Percentiles rank a stretch among this genome's conserved stretches.
phyloP scores from a whole-genome alignment of 306 rosid species.

The Trifolium dubium region DNA sequence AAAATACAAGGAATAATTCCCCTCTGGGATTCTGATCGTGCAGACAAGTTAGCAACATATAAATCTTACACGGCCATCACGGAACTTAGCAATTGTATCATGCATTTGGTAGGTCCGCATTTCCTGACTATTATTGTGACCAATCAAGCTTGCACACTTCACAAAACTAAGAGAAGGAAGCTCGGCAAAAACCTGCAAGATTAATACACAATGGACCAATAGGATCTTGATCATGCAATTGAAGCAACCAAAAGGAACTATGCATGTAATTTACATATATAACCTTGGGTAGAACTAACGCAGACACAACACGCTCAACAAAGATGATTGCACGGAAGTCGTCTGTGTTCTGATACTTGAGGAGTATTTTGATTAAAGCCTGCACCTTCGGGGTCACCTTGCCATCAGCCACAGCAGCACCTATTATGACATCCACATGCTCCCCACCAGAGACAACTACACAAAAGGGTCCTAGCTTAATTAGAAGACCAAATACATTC shows the following conservation, averaged over 20 bases:
- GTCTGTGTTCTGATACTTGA: constrained; percentile 85
- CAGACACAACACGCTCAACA: constrained; percentile 99
- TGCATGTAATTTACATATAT: constrained; percentile 27
- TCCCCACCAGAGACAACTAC: constrained; percentile 96
- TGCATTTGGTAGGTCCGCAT: constrained; percentile 97
- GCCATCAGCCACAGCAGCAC: constrained; percentile 99
- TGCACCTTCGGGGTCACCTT: constrained; percentile 99
- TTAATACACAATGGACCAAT: constrained; percentile 46
- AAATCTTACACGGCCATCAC: constrained; percentile 90
- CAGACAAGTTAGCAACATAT: constrained; percentile 24
- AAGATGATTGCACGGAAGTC: constrained; percentile 98
- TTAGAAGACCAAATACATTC: constrained; percentile 39
- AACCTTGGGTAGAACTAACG: constrained; percentile 98
- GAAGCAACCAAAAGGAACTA: constrained; percentile 44
- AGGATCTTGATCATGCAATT: constrained; percentile 41
- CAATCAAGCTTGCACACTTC: constrained; percentile 91
- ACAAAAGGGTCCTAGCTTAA: constrained; percentile 39
- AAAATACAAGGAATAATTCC: constrained; percentile 37
- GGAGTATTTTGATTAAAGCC: constrained; percentile 88
- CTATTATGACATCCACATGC: constrained; percentile 93
- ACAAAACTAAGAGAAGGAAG: constrained; percentile 96
- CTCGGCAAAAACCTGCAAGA: constrained; percentile 85
- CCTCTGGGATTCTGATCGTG: constrained; percentile 19
- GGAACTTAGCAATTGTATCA: constrained; percentile 92
- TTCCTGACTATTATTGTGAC: constrained; percentile 99